Conservation (phyloP, 2,329 filamentous ascomycete species). For the Alternaria hordeiaustralica region DNA sequence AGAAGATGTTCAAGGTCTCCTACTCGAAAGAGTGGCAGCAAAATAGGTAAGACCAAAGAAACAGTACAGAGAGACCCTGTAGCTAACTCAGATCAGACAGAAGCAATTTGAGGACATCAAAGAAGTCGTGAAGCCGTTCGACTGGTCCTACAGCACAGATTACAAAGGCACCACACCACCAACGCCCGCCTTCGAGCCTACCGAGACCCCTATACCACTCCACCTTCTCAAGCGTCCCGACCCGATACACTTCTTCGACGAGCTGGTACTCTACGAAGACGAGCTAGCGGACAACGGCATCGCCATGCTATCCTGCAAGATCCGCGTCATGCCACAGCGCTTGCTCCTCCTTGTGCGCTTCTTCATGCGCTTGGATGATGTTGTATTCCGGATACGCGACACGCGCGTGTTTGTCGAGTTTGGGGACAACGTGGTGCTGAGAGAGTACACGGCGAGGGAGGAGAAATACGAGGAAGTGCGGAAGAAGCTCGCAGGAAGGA, state of each 20-base stretch:
- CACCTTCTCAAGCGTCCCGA: slow-evolving; percentile 87
- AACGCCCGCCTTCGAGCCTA: slow-evolving; percentile 51
- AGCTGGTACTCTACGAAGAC: slow-evolving; percentile 95
- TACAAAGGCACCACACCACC: slow-evolving; percentile 74
- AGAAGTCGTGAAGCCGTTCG: slow-evolving; percentile 93
- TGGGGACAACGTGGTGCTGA: slow-evolving; percentile 74
- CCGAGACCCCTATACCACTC: slow-evolving; percentile 73
- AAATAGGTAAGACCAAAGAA: slow-evolving; percentile 57
- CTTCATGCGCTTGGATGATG: slow-evolving; percentile 92
- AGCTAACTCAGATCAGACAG: slow-evolving; percentile 59
- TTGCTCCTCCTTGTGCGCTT: slow-evolving; percentile 84
- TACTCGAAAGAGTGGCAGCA: slow-evolving; percentile 89
- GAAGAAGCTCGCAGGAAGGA: slow-evolving; percentile 60
- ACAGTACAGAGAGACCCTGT: neutral
- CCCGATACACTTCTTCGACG: slow-evolving; percentile 95
- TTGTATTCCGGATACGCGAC: slow-evolving; percentile 85
- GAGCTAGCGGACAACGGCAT: slow-evolving; percentile 98
- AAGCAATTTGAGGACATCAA: slow-evolving; percentile 85
- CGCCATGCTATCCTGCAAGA: slow-evolving; percentile 85
- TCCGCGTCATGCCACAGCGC: slow-evolving; percentile 88
- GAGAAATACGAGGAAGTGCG: slow-evolving; percentile 78
- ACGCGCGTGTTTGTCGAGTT: slow-evolving; percentile 95
- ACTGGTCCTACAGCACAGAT: slow-evolving; percentile 95
- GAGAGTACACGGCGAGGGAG: slow-evolving; percentile 92
- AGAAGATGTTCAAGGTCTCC: slow-evolving; percentile 88